Conservation (phyloP, 192 early-diverging fungal species). For the Powellomyces hirtus region DNA sequence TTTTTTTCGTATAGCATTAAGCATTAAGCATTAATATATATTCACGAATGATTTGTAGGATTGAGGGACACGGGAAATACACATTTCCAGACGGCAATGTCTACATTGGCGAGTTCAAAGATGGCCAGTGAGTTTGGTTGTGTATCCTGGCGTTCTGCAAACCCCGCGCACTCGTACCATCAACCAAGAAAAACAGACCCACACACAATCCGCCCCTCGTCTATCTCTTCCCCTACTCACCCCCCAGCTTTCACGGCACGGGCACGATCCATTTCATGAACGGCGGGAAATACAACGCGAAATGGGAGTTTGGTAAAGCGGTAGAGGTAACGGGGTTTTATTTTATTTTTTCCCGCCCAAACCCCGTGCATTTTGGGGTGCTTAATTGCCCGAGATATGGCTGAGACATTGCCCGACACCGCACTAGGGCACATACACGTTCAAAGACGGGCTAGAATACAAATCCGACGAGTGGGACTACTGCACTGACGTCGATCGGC, state of each 20-base stretch:
- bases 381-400: background rate
- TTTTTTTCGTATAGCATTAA: background rate
- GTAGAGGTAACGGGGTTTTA: no score
- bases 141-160: no score
- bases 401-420: background rate
- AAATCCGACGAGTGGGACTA: conserved; percentile 51
- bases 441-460: conserved; percentile 54
- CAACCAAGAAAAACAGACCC: no score
- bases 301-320: conserved; percentile 47
- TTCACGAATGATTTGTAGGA: conserved; percentile 23
- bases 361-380: background rate
- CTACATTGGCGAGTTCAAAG: conserved; percentile 58
- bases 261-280: conserved; percentile 54
- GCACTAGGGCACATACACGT: conserved; percentile 49
- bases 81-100: conserved; percentile 55
- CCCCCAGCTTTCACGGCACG: conserved; percentile 51
- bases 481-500: conserved; percentile 49
- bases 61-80: conserved; percentile 55
- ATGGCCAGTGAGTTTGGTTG: conserved; percentile 44
- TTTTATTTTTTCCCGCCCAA: no score
- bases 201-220: background rate
- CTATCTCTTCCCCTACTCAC: no score
- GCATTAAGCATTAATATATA: background rate
- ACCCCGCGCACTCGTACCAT: no score
- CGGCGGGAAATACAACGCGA: conserved; percentile 55